A percentile compares a stretch with the other conserved stretches of the same genome.
Conservation (phyloP, 208 protist species). For the Trypanosoma mega region DNA sequence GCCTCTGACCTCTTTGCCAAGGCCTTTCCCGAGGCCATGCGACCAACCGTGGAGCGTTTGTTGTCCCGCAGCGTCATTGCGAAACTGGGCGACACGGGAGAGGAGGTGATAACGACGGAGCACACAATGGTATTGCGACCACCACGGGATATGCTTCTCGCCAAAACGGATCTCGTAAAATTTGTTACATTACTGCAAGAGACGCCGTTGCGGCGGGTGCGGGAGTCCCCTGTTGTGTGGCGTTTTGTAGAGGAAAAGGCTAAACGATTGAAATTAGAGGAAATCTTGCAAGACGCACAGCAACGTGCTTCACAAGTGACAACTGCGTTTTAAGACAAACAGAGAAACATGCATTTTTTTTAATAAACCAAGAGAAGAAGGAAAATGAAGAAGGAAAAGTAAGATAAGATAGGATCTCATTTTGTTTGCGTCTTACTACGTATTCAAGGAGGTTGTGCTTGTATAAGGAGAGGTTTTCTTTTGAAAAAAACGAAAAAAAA, state of each 20-base stretch:
- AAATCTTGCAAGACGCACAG: conserved; percentile 17
- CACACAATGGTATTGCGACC: conserved; percentile 34
- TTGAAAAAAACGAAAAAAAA: too few species aligned
- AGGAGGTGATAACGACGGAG: conserved; percentile 51
- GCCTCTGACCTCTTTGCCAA: conserved; percentile 54
- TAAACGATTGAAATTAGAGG: conserved; percentile 29
- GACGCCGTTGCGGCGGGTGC: conserved; percentile 44
- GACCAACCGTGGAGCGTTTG: conserved; percentile 28
- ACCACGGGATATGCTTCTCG: conserved; percentile 42
- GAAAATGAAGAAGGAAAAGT: background rate
- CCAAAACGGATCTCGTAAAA: conserved; percentile 37
- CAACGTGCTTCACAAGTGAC: background rate
- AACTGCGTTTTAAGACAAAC: background rate
- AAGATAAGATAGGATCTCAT: too few species aligned
- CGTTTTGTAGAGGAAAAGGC: conserved; percentile 60
- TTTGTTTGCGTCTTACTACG: too few species aligned
- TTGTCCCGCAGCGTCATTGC: conserved; percentile 57
- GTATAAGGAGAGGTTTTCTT: background rate
- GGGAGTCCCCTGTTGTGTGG: conserved; percentile 45
- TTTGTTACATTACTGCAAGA: conserved; percentile 43
- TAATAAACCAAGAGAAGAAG: background rate
- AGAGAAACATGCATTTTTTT: background rate
- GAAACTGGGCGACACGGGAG: conserved; percentile 49
- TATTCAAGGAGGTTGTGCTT: too few species aligned
- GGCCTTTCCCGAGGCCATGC: conserved; percentile 48